phyloP scores from a whole-genome alignment of 495 filamentous ascomycete genomes.

The Lasiosphaeria hispida region DNA sequence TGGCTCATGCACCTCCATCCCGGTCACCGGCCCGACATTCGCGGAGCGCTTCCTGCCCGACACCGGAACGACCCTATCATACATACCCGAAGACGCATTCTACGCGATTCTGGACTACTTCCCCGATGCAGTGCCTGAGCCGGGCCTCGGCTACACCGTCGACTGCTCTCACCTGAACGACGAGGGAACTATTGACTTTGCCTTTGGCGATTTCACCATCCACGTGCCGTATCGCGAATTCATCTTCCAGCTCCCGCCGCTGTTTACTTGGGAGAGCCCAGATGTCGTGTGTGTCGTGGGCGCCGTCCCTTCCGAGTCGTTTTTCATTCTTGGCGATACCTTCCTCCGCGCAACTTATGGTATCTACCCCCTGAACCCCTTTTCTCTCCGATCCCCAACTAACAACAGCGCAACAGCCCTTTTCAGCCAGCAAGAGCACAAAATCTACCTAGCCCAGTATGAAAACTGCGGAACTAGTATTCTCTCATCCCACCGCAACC shows the following conservation, averaged over 20 bases:
- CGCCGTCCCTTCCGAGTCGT: conserved; percentile 30
- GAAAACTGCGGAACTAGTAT: conserved; percentile 23
- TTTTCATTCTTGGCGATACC: conserved; percentile 66
- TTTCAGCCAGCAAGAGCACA: conserved; percentile 27
- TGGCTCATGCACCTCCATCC: conserved; percentile 34
- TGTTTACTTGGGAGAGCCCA: conserved; percentile 13
- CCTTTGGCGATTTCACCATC: conserved; percentile 59
- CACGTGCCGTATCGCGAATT: conserved; percentile 68
- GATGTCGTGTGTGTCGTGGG: conserved; percentile 44
- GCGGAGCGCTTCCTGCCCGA: conserved; percentile 66
- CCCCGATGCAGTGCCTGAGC: conserved; percentile 48
- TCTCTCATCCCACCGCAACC: conserved; percentile 18
- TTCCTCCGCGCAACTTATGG: conserved; percentile 82
- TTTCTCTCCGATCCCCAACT: background rate
- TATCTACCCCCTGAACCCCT: background rate
- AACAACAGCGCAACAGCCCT: conserved; percentile 7
- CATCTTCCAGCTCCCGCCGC: conserved; percentile 52
- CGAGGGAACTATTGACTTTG: conserved; percentile 57
- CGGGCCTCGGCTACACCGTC: conserved; percentile 42
- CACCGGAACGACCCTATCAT: conserved; percentile 76
- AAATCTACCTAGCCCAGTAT: conserved; percentile 23
- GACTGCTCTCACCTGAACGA: conserved; percentile 55
- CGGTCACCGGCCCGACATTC: conserved; percentile 42
- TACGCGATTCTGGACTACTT: conserved; percentile 57
- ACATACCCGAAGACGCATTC: conserved; percentile 64